A percentile compares a stretch with the other conserved stretches of the same genome.
Evolutionary conservation across 345 rosid species (phyloP).

Genomic region (Populus deltoides): DNA sequence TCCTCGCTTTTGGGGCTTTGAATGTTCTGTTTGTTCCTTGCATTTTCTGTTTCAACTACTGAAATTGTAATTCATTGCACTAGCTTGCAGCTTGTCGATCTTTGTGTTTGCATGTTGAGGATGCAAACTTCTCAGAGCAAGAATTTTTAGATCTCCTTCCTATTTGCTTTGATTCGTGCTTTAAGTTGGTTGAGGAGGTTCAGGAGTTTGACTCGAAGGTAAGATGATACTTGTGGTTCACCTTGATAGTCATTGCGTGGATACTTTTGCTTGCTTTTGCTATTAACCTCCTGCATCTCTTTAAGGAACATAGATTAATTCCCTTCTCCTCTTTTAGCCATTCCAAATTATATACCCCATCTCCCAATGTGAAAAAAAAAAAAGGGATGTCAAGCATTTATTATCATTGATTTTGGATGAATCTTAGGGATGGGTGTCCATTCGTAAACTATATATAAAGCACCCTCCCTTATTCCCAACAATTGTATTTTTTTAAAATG

Average conservation of each 20-base stretch:
- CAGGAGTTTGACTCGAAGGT: slow-evolving; percentile 99
- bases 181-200: slow-evolving; percentile 86
- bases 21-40: neutral
- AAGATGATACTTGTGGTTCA: slow-evolving; percentile 5
- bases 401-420: neutral
- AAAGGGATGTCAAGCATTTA: neutral
- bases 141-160: slow-evolving; percentile 87
- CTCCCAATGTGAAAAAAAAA: neutral
- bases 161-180: slow-evolving; percentile 81
- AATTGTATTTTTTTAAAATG: too few relatives aligned
- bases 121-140: slow-evolving; percentile 80
- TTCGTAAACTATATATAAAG: too few relatives aligned
- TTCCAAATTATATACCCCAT: neutral
- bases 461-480: too few relatives aligned
- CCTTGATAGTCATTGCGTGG: neutral
- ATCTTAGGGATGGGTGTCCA: neutral
- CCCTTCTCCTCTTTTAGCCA: neutral
- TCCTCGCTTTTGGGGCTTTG: neutral
- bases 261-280: neutral
- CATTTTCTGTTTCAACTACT: slow-evolving; percentile 23
- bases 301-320: neutral
- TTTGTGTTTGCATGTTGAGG: slow-evolving; percentile 84
- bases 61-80: slow-evolving; percentile 33
- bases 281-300: too few relatives aligned
- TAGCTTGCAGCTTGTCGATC: slow-evolving; percentile 98